Evolutionary conservation across 2,329 filamentous ascomycete genomes (phyloP).

Genomic region (Ceratocystis papillata): DNA sequence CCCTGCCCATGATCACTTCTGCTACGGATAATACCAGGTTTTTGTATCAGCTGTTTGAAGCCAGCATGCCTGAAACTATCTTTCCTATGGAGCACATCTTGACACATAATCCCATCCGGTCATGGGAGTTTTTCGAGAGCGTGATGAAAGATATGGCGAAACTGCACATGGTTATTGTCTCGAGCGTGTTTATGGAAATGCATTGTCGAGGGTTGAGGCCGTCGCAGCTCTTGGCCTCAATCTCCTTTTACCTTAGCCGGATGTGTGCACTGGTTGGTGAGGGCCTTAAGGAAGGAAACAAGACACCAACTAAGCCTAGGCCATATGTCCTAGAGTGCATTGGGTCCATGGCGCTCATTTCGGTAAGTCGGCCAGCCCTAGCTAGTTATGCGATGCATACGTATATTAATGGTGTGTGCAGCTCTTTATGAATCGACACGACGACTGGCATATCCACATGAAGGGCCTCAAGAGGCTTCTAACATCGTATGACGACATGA

Average conservation of each 20-base stretch:
- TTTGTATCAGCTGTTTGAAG: constrained; percentile 20
- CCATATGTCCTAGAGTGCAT: constrained; percentile 24
- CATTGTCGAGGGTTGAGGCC: constrained; percentile 22
- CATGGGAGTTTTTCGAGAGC: constrained; percentile 22
- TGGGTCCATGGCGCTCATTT: constrained; percentile 23
- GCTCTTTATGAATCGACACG: constrained; percentile 22
- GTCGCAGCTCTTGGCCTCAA: constrained; percentile 19
- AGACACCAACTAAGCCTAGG: constrained; percentile 16
- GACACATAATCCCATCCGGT: constrained; percentile 22
- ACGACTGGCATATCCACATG: constrained; percentile 24
- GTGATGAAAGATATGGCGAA: constrained; percentile 23
- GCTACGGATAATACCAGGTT: constrained; percentile 22
- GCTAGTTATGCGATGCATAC: not conserved
- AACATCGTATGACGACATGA: constrained; percentile 19
- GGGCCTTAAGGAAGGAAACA: constrained; percentile 22
- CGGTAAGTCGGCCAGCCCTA: constrained; percentile 15
- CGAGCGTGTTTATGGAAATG: constrained; percentile 23
- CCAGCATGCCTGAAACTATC: constrained; percentile 23
- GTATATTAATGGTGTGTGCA: not conserved
- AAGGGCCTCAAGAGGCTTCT: constrained; percentile 22
- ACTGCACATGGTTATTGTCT: constrained; percentile 22
- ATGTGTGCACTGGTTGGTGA: constrained; percentile 24
- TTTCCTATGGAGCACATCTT: constrained; percentile 22
- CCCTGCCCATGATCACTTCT: not conserved
- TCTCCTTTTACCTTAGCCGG: constrained; percentile 23